Evolutionary conservation across 768 basidiomycete species (phyloP), one percentile per base, ranked within the genome.

Genomic region (Phylloporus sp.): DNA sequence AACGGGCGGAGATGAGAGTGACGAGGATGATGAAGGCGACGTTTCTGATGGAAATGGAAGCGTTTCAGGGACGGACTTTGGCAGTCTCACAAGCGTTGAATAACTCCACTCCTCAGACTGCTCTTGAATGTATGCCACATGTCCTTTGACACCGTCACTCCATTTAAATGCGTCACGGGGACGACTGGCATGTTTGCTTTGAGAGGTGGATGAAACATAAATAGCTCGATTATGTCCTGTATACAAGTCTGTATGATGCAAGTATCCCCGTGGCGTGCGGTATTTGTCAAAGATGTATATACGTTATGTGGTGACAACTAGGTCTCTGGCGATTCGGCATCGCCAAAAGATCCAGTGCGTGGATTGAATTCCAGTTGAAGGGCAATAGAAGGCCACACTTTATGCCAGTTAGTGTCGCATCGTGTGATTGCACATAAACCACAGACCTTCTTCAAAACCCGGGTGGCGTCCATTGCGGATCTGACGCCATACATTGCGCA

Each of bases 401-500:
- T 40, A 40, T 35, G 28, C 3, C 10, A 4, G n/a, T 73, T 48
- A 54, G 43, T 7, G n/a, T 34, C 34, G n/a, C 18, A 26, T 10
- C 31, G 24, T 29, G 36, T 36, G 26, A 9, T 2, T 13, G 34
- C 49, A 20, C 27, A 29, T 55, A 27, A 31, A 6, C 9, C 15
- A 64, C 72, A 10, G 15, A 86, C 86, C 86, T 77, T 91, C 88
- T 70, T 92, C 91, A 62, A 92, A 93, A 1, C 91, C 91, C 16
- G 89, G 86, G 64, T 92, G 88, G 29, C 88, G 77, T 39, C 91
- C 91, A 43, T 81, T 76, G 49, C 92, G 76, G 36, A 95, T 91
- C 68, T 92, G 88, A 50, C 84, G 79, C 88, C 90, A 93, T 5
- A 94, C 86, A 56, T 77, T 79, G 49, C 79, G 80, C 89, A 94